Percentiles rank a stretch among this genome's conserved stretches.
phyloP scores from a whole-genome alignment of 208 protist species.

The Trypanosoma theileri region DNA sequence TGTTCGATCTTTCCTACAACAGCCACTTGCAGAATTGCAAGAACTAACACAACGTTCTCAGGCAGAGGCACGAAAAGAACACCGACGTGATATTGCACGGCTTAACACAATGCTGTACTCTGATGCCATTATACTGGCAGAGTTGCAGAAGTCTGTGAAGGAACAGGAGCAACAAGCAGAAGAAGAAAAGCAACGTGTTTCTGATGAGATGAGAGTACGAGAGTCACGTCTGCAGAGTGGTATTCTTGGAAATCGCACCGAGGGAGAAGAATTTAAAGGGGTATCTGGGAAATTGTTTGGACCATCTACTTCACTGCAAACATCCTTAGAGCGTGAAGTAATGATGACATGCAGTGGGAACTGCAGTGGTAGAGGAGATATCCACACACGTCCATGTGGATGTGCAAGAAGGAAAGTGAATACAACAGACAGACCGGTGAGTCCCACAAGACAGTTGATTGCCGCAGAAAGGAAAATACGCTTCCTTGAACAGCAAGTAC shows the following conservation, averaged over 20 bases:
- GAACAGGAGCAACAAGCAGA: neutral
- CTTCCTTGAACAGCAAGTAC: conserved; percentile 15
- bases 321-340: conserved; percentile 2
- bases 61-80: conserved; percentile 9
- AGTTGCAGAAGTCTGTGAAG: conserved; percentile 2
- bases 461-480: conserved; percentile 16
- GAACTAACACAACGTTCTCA: conserved; percentile 3
- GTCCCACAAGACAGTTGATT: neutral
- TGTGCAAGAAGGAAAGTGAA: neutral
- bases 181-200: neutral
- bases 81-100: neutral
- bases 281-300: conserved; percentile 1
- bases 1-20: conserved; percentile 11
- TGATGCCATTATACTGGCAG: neutral
- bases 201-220: neutral
- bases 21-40: conserved; percentile 12
- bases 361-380: neutral
- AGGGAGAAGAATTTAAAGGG: neutral
- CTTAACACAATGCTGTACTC: conserved; percentile 15
- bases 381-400: neutral
- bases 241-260: neutral
- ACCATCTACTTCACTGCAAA: neutral
- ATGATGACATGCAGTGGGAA: no score
- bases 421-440: neutral
- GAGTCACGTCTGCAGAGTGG: no score